Conservation (phyloP, 225 moss, liverwort and hornwort species). For the Antitrichia curtipendula region DNA sequence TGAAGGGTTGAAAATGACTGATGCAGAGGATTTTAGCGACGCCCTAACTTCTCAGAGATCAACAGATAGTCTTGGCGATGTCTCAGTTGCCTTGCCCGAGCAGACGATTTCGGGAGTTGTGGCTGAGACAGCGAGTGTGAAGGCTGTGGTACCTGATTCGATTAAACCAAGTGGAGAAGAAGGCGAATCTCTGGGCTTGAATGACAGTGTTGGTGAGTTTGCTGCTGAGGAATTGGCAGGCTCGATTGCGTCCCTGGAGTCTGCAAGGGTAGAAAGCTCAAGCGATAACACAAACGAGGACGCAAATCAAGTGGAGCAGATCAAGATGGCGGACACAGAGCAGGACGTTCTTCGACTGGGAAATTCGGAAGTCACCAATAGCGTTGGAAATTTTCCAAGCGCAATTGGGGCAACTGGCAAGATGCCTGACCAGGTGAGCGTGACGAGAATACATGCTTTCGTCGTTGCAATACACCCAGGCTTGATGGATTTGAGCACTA, state of each 20-base stretch:
- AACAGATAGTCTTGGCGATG: not conserved
- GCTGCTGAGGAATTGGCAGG: not conserved
- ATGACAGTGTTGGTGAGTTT: not conserved
- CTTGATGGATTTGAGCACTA: not conserved
- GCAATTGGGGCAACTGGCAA: not conserved
- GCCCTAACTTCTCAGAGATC: not conserved
- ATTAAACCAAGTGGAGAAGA: not conserved
- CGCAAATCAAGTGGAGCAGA: not conserved
- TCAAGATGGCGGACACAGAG: not conserved
- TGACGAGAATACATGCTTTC: not conserved
- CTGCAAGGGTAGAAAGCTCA: not conserved
- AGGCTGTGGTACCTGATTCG: not conserved
- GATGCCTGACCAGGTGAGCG: not conserved
- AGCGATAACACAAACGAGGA: not conserved
- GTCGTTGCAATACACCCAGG: not conserved
- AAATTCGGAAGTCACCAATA: not conserved
- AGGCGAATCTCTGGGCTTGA: not conserved
- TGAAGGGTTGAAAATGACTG: not conserved
- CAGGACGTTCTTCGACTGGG: not conserved
- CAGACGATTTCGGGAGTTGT: not conserved
- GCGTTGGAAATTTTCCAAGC: not conserved
- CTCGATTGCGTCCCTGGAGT: not conserved
- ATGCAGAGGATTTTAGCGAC: not conserved
- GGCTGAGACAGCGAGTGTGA: not conserved
- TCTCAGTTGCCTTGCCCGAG: not conserved